Conservation (phyloP, 164 flowering plant genomes). For the Macadamia tetraphylla region DNA sequence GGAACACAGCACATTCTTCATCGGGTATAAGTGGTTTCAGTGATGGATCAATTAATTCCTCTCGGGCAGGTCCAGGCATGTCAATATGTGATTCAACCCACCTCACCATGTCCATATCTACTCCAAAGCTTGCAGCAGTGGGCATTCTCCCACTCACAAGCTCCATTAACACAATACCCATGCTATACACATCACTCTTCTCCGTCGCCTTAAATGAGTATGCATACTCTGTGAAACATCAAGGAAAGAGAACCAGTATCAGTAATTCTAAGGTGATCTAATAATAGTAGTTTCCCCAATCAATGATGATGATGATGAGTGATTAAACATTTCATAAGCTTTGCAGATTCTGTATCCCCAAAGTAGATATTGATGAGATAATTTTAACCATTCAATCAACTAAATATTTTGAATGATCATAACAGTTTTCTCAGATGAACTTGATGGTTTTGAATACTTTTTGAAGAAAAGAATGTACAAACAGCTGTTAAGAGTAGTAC, state of each 20-base stretch:
- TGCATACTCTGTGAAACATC: constrained; percentile 64
- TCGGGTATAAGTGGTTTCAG: constrained; percentile 52
- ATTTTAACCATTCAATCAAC: no score
- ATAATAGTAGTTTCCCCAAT: neutral
- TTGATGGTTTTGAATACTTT: no score
- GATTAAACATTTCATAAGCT: no score
- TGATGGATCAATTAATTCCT: constrained; percentile 57
- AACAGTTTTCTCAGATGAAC: no score
- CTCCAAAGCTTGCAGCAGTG: constrained; percentile 62
- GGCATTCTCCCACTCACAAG: constrained; percentile 90
- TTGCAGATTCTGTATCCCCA: no score
- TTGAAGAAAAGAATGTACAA: no score
- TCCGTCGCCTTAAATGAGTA: constrained; percentile 84
- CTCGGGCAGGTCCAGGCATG: constrained; percentile 31
- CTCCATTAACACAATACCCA: constrained; percentile 95
- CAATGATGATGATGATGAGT: no score
- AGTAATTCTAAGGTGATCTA: neutral
- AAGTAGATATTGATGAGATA: no score
- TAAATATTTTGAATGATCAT: no score
- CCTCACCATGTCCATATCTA: constrained; percentile 84
- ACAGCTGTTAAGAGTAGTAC: constrained; percentile 28
- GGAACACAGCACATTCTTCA: constrained; percentile 62
- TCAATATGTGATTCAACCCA: constrained; percentile 76
- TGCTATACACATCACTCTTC: constrained; percentile 92
- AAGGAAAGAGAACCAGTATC: neutral